Evolutionary conservation across 2,329 filamentous ascomycete genomes (phyloP), one percentile per base, ranked within the genome.

Genomic region (Aspergillus tubingensis): DNA sequence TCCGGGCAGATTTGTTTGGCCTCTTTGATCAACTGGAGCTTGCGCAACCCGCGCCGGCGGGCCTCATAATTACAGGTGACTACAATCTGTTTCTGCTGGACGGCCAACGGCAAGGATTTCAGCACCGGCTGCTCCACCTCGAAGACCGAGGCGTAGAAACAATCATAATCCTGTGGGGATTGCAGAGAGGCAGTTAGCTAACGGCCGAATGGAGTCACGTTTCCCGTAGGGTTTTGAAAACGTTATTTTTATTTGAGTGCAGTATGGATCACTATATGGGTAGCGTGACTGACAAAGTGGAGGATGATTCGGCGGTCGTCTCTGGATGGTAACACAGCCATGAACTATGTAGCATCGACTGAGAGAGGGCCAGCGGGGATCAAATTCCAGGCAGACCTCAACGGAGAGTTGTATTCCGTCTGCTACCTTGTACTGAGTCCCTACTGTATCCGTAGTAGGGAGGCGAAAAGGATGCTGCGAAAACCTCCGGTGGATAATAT

Each of bases 11-110:
- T 76, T 67, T 83, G 87, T 76, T 86, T 91, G 3, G 94, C 95
- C 63, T 97, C 92, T 56, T 83, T 85, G 72, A 97, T 87, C 65
- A 92, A 85, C 82, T 96, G 92, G 62, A 98, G 83, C 80, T 99
- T 98, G 74, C 85, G 74, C 47, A 82, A 65, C 8, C 80, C 84
- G 62, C 85, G 84, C 54, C 86, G 81, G 38, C 94, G 87, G 21
- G 94, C 94, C 72, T 91, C 91, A 76, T 98, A 98, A 78, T 98
- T 98, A 83, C 91, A 96, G 4, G 92, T 96, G 21, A 93, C 91
- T 43, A 95, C 83, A 58, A 97, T 96, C 73, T 92, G 91, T 77
- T 97, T 97, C 77, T 97, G 93, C 76, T 93, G 91, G 60, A 96
- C 87, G 38, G 92, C 93, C 36, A 98, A 80, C 6, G 92, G 91